Evolutionary conservation across 345 rosid species (phyloP).

Genomic region (Erucastrum elatum): DNA sequence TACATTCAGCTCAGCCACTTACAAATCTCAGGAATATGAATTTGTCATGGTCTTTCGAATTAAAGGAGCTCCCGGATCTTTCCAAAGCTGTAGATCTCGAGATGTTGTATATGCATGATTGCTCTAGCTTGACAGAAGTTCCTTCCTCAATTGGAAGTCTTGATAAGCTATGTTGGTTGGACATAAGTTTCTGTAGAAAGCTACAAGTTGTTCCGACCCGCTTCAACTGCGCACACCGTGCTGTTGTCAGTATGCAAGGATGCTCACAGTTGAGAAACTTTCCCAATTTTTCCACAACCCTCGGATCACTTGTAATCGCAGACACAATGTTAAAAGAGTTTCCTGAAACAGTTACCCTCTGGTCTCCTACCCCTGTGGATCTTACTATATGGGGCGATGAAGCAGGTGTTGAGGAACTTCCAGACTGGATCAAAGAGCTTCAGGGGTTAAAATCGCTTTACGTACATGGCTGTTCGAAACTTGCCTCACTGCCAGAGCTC

Average conservation of each 20-base stretch:
- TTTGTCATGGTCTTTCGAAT: not conserved
- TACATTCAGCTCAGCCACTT: not conserved
- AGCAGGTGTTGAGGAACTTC: no score
- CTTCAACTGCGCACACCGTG: not conserved
- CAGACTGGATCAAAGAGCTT: no score
- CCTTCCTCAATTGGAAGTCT: not conserved
- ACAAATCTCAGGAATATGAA: not conserved
- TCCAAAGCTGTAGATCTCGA: not conserved
- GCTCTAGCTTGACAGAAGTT: not conserved
- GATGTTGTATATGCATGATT: not conserved
- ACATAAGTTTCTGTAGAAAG: not conserved
- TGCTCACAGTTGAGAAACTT: not conserved
- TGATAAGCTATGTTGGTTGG: not conserved
- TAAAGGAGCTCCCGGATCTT: not conserved
- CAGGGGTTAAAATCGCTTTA: no score
- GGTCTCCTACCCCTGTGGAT: not conserved
- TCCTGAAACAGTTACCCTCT: not conserved
- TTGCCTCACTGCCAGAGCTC: not conserved
- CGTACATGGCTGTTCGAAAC: no score
- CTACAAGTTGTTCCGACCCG: not conserved
- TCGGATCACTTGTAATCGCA: not conserved
- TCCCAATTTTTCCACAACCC: conserved; percentile 22
- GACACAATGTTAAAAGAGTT: conserved; percentile 13
- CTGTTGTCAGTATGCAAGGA: not conserved
- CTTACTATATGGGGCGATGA: not conserved